Percentiles rank a stretch among this genome's conserved stretches.
Conservation (phyloP, 352 stramenopile genomes). For the Pythium grandisporangium region DNA sequence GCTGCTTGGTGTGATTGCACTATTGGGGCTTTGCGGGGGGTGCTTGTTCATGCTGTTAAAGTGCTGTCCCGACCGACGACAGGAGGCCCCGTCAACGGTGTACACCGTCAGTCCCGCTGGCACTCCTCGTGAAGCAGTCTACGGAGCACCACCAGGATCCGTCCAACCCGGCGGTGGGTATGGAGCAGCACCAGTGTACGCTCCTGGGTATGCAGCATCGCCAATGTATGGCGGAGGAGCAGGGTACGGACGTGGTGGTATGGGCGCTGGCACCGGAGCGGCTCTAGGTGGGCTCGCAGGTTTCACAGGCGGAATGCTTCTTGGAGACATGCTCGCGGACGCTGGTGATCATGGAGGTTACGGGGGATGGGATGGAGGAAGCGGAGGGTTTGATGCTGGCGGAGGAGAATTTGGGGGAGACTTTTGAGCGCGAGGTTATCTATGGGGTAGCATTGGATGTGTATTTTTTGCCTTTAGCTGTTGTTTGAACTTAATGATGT, state of each 20-base stretch:
- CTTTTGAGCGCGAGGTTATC: slow-evolving; percentile 16
- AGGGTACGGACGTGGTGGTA: slow-evolving; percentile 19
- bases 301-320: slow-evolving; percentile 27
- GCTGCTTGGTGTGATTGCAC: slow-evolving; percentile 14
- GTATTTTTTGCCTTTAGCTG: no score
- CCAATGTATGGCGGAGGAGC: slow-evolving; percentile 13
- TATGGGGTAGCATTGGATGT: no score
- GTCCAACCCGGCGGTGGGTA: not conserved
- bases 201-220: not conserved
- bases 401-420: slow-evolving; percentile 29
- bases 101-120: slow-evolving; percentile 5
- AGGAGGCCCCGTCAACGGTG: not conserved
- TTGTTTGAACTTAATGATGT: no score
- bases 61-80: not conserved
- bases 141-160: not conserved
- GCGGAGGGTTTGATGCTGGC: slow-evolving; percentile 8
- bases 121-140: slow-evolving; percentile 7
- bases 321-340: slow-evolving; percentile 29
- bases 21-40: slow-evolving; percentile 4
- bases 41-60: slow-evolving; percentile 9
- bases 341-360: slow-evolving; percentile 6
- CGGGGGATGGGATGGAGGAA: slow-evolving; percentile 4
- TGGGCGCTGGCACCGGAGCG: slow-evolving; percentile 34
- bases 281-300: slow-evolving; percentile 34
- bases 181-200: slow-evolving; percentile 4